phyloP scores from a whole-genome alignment of 306 rosid species.

The Trichosanthes cucumerina region DNA sequence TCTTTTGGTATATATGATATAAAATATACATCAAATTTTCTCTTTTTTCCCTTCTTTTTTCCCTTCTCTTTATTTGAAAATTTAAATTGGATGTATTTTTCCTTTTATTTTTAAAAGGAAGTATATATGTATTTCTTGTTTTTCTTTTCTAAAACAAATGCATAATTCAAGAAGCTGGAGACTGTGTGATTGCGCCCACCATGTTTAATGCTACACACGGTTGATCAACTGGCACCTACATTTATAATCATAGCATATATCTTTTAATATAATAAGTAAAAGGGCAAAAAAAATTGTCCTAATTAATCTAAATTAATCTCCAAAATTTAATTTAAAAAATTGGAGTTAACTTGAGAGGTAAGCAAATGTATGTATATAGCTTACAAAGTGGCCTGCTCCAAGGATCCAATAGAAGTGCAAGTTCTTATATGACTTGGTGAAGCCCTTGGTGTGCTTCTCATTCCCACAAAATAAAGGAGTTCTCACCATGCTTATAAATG shows the following conservation, averaged over 20 bases:
- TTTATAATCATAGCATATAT: not conserved
- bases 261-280: not conserved
- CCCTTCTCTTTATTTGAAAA: not conserved
- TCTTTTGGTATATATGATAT: no score
- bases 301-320: not conserved
- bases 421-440: conserved; percentile 51
- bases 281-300: not conserved
- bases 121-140: not conserved
- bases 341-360: not conserved
- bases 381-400: conserved; percentile 94
- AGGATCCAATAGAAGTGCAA: conserved; percentile 90
- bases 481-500: conserved; percentile 42
- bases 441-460: conserved; percentile 40
- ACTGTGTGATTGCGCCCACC: conserved; percentile 55
- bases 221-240: conserved; percentile 80
- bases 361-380: conserved; percentile 17
- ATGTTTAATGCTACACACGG: conserved; percentile 69
- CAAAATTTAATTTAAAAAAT: not conserved
- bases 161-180: conserved; percentile 31
- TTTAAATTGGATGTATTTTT: not conserved
- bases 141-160: not conserved
- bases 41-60: no score
- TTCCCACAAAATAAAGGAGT: conserved; percentile 49
- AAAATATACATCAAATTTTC: no score
- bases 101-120: not conserved